Evolutionary conservation across 163 green algal genomes (phyloP).

Genomic region (Botryococcus braunii): DNA sequence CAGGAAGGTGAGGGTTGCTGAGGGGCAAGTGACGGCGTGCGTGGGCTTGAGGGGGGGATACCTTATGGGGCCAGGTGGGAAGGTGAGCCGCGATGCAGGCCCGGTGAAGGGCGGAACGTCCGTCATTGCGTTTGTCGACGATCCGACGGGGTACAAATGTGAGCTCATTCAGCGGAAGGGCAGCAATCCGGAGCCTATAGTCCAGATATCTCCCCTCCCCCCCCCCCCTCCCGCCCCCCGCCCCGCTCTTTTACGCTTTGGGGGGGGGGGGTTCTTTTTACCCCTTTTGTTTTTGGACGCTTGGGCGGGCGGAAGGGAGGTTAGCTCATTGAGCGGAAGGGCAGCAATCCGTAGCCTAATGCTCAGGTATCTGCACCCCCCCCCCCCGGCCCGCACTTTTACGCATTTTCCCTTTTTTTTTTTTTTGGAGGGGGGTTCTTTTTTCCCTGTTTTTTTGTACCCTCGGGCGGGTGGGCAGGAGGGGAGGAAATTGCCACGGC

Average conservation of each 20-base stretch:
- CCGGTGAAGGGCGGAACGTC: slow-evolving; percentile 84
- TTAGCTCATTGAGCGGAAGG: slow-evolving; percentile 70
- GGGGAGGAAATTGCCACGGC: slow-evolving; percentile 86
- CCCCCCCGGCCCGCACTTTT: too few species aligned
- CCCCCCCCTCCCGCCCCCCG: too few species aligned
- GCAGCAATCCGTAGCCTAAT: slow-evolving; percentile 58
- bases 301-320: slow-evolving; percentile 79
- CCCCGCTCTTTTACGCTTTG: too few species aligned
- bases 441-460: slow-evolving; percentile 78
- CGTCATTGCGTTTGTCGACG: slow-evolving; percentile 84
- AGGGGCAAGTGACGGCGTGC: neutral
- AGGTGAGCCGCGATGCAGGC: slow-evolving; percentile 72
- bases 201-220: too few species aligned
- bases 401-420: too few species aligned
- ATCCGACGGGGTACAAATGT: slow-evolving; percentile 81
- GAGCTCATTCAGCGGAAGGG: slow-evolving; percentile 71
- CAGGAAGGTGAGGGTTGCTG: too few species aligned
- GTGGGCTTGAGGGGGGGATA: too few species aligned
- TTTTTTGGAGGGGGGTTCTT: too few species aligned
- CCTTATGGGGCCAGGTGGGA: too few species aligned
- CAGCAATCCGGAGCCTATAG: slow-evolving; percentile 58
- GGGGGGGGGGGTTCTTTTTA: too few species aligned
- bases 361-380: too few species aligned
- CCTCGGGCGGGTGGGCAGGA: slow-evolving; percentile 79
- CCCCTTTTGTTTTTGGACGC: slow-evolving; percentile 88